Conservation (phyloP, 2,329 filamentous ascomycete species). For the Fusarium algeriense region DNA sequence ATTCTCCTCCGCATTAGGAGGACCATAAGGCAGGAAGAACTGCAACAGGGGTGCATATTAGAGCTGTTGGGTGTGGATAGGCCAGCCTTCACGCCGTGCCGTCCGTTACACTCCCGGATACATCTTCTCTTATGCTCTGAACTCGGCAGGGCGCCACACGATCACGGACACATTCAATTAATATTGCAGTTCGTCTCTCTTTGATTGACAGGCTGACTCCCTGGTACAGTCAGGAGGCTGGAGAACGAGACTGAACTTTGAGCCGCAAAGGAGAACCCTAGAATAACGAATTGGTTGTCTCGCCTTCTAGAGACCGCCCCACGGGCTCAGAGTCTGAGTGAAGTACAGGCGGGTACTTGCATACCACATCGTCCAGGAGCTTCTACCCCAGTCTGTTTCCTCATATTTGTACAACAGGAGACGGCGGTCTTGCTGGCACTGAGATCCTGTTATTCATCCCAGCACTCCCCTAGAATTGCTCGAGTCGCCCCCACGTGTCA, state of each 20-base stretch:
- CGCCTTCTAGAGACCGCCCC: slow-evolving; percentile 37
- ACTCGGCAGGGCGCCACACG: slow-evolving; percentile 24
- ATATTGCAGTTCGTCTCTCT: slow-evolving; percentile 24
- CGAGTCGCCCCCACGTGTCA: slow-evolving; percentile 45
- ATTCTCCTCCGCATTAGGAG: slow-evolving; percentile 41
- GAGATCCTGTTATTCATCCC: slow-evolving; percentile 25
- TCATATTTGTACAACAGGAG: slow-evolving; percentile 44
- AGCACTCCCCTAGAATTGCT: slow-evolving; percentile 37
- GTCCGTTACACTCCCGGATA: slow-evolving; percentile 45
- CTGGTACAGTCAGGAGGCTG: neutral
- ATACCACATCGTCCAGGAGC: slow-evolving; percentile 43
- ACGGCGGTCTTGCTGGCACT: slow-evolving; percentile 26
- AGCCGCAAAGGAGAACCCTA: slow-evolving; percentile 19
- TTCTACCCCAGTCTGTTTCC: slow-evolving; percentile 39
- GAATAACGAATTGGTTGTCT: slow-evolving; percentile 31
- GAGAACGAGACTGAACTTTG: slow-evolving; percentile 23
- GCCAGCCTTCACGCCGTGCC: slow-evolving; percentile 34
- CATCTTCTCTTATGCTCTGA: slow-evolving; percentile 29
- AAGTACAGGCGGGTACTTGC: slow-evolving; percentile 46
- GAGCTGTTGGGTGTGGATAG: slow-evolving; percentile 35
- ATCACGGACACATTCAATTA: slow-evolving; percentile 8
- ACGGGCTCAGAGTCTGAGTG: slow-evolving; percentile 37
- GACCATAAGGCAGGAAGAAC: slow-evolving; percentile 34
- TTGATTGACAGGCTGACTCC: neutral
- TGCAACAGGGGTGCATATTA: slow-evolving; percentile 38